Conservation (phyloP, 1,284 basidiomycete genomes). For the Ceratobasidium sp. region DNA sequence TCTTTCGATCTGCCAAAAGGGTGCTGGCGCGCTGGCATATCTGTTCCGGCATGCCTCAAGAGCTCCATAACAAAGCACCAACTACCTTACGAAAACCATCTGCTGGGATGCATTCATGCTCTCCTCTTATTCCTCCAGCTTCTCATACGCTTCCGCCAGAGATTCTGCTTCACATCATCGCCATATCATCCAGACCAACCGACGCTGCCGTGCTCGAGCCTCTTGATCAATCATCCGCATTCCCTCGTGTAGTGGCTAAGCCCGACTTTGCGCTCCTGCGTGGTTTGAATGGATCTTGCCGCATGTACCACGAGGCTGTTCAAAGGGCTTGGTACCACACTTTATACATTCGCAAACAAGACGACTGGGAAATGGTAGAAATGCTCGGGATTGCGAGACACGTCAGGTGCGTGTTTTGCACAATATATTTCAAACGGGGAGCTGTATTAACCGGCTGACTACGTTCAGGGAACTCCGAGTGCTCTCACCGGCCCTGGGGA, state of each 20-base stretch:
- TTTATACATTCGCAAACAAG: not conserved
- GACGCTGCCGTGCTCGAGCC: not conserved
- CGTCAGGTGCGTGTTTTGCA: not conserved
- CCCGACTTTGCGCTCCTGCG: not conserved
- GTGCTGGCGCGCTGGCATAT: not conserved
- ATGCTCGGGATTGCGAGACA: not conserved
- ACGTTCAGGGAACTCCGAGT: slow-evolving; percentile 6
- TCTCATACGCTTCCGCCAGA: slow-evolving; percentile 14
- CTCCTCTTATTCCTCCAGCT: not conserved
- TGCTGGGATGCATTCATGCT: not conserved
- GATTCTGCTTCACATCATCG: slow-evolving; percentile 3
- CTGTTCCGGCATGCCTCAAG: not conserved
- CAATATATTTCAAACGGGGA: not conserved
- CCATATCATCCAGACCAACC: not conserved
- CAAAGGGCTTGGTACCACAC: slow-evolving; percentile 12
- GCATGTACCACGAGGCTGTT: slow-evolving; percentile 11
- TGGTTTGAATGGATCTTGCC: slow-evolving; percentile 4
- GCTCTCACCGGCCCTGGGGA: not conserved
- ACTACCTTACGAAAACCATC: not conserved
- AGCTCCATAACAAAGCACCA: not conserved
- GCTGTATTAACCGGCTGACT: not conserved
- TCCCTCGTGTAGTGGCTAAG: not conserved
- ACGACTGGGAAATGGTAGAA: slow-evolving; percentile 11
- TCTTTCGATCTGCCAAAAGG: not conserved
- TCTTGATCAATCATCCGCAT: slow-evolving; percentile 2